Evolutionary conservation across 768 basidiomycete species (phyloP).

Genomic region (Lanmaoa rubissima): DNA sequence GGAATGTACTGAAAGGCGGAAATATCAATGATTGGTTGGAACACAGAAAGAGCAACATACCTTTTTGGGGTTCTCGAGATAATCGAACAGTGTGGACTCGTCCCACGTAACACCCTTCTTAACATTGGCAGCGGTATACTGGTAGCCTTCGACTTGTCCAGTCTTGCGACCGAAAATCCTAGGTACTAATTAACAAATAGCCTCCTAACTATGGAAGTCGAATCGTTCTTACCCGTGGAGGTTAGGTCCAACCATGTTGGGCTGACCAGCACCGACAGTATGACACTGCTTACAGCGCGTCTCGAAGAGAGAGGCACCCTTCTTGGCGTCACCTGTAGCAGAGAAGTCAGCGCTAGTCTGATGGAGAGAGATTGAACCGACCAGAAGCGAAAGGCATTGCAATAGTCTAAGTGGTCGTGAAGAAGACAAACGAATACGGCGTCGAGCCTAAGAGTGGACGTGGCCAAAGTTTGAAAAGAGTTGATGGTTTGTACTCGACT

Average conservation of each 20-base stretch:
- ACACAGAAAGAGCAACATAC: conserved; percentile 36
- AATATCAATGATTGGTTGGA: background rate
- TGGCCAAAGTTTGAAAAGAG: background rate
- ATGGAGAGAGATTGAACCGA: conserved; percentile 21
- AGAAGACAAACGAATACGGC: conserved; percentile 1
- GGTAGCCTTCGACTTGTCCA: conserved; percentile 82
- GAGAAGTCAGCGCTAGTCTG: conserved; percentile 1
- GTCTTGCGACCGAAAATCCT: conserved; percentile 85
- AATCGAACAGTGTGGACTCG: conserved; percentile 89
- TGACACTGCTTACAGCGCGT: conserved; percentile 95
- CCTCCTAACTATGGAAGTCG: background rate
- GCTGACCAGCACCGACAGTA: conserved; percentile 73
- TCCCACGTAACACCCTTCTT: conserved; percentile 91
- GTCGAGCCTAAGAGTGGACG: conserved; percentile 7
- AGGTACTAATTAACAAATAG: background rate
- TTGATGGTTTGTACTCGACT: background rate
- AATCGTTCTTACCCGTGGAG: conserved; percentile 71
- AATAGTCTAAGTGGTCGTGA: conserved; percentile 5
- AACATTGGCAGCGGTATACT: conserved; percentile 92
- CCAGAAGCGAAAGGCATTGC: conserved; percentile 45
- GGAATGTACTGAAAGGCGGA: conserved; percentile 72
- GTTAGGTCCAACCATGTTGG: conserved; percentile 93
- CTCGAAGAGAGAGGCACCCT: conserved; percentile 96
- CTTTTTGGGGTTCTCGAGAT: conserved; percentile 97
- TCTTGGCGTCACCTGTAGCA: conserved; percentile 69